A percentile compares a stretch with the other conserved stretches of the same genome.
These are phyloP conservation scores for Phlebopus sp. DNA, from an alignment of 1,284 basidiomycete genomes.

Conservation along the genomic window DNA sequence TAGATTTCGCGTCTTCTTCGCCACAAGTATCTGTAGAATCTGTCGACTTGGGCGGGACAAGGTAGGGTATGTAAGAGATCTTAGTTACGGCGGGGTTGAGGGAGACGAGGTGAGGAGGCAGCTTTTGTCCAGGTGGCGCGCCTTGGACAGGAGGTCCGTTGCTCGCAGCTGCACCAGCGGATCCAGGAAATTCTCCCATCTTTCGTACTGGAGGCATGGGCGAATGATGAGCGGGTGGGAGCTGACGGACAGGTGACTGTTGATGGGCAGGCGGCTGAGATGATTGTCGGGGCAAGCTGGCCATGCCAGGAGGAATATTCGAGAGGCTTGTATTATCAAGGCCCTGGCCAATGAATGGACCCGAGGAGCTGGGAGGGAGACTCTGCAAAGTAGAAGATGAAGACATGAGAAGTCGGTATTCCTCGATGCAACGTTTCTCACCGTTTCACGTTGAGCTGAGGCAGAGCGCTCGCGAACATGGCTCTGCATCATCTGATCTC, in stretches of 20 bases:
- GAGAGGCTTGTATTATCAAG: slow-evolving; percentile 18
- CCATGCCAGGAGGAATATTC: slow-evolving; percentile 14
- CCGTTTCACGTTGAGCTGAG: slow-evolving; percentile 25
- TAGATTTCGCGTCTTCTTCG: slow-evolving; percentile 28
- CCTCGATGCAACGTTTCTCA: slow-evolving; percentile 8
- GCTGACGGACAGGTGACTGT: slow-evolving; percentile 25
- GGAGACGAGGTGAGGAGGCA: slow-evolving; percentile 32
- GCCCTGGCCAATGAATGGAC: slow-evolving; percentile 21
- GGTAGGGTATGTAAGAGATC: slow-evolving; percentile 30
- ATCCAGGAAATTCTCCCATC: slow-evolving; percentile 19
- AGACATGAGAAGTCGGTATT: neutral
- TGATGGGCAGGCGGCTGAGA: slow-evolving; percentile 28
- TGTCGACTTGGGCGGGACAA: slow-evolving; percentile 17
- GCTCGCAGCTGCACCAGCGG: slow-evolving; percentile 16
- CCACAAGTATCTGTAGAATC: slow-evolving; percentile 16
- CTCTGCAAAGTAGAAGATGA: slow-evolving; percentile 15
- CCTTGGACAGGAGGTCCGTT: slow-evolving; percentile 28
- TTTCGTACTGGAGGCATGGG: slow-evolving; percentile 26
- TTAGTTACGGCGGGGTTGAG: slow-evolving; percentile 34
- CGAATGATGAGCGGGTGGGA: slow-evolving; percentile 19
- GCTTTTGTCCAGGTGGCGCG: slow-evolving; percentile 28
- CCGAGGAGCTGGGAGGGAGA: slow-evolving; percentile 20
- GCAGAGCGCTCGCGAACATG: slow-evolving; percentile 25
- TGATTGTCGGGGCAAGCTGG: slow-evolving; percentile 18
- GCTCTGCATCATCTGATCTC: slow-evolving; percentile 25